A percentile compares a stretch with the other conserved stretches of the same genome.
These are phyloP conservation scores for Mallotus nudiflorus DNA, from an alignment of 345 rosid species.

Conservation along the genomic window DNA sequence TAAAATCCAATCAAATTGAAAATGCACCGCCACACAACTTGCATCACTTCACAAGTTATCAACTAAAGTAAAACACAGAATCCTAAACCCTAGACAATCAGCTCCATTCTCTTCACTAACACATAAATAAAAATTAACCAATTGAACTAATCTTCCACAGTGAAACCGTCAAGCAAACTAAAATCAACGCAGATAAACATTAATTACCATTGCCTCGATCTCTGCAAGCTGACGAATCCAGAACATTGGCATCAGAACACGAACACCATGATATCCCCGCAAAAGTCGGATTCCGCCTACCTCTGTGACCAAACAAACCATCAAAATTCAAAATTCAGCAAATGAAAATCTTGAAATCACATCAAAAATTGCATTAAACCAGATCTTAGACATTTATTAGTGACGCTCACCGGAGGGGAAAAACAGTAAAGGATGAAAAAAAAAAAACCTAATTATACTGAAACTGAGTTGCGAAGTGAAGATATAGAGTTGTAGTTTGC, in stretches of 20 bases:
- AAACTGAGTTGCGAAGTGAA: too few relatives aligned
- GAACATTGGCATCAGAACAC: constrained; percentile 61
- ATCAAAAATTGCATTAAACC: neutral
- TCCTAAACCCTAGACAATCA: constrained; percentile 3
- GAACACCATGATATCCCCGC: constrained; percentile 27
- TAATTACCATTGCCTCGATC: constrained; percentile 56
- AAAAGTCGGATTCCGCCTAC: constrained; percentile 9
- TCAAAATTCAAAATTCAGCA: neutral
- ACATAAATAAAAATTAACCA: neutral
- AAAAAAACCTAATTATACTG: neutral
- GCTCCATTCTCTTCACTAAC: neutral
- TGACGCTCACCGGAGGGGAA: constrained; percentile 4
- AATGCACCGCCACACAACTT: neutral
- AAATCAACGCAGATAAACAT: neutral
- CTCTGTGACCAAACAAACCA: constrained; percentile 1
- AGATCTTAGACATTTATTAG: neutral
- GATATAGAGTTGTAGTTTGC: too few relatives aligned
- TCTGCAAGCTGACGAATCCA: constrained; percentile 60
- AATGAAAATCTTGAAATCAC: neutral
- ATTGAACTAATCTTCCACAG: neutral
- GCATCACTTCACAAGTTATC: neutral
- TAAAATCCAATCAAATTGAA: neutral
- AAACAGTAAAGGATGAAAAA: neutral
- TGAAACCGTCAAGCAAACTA: neutral
- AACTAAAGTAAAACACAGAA: neutral